Evolutionary conservation across 2,329 filamentous ascomycete species (phyloP).

Genomic region (Ophioceras dolichostomum): DNA sequence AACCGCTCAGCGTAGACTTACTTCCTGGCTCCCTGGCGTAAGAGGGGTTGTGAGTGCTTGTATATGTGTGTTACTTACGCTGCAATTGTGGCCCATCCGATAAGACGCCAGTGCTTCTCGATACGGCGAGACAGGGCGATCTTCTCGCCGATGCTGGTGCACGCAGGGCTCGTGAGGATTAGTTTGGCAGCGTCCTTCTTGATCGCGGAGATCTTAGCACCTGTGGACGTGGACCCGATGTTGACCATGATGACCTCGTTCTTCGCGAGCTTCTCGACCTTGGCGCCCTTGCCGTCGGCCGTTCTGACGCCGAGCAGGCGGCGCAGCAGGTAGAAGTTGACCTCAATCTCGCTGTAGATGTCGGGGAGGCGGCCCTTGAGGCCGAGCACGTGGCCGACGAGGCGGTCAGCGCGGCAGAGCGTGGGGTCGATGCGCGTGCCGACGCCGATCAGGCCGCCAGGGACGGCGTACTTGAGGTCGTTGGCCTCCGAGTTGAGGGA

Average conservation of each 20-base stretch:
- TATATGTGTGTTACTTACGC: constrained; percentile 31
- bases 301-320: constrained; percentile 93
- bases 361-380: constrained; percentile 87
- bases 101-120: constrained; percentile 97
- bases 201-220: constrained; percentile 93
- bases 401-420: constrained; percentile 94
- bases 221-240: constrained; percentile 94
- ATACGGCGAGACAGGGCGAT: constrained; percentile 92
- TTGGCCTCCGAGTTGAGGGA: constrained; percentile 96
- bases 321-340: constrained; percentile 97
- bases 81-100: constrained; percentile 79
- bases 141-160: constrained; percentile 97
- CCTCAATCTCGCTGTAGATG: constrained; percentile 97
- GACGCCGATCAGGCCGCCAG: constrained; percentile 94
- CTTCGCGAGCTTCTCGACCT: constrained; percentile 96
- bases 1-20: neutral
- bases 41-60: too few species aligned
- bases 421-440: constrained; percentile 96
- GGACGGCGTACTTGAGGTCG: constrained; percentile 95
- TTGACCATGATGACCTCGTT: constrained; percentile 99
- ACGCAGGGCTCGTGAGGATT: constrained; percentile 82
- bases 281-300: constrained; percentile 96
- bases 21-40: too few species aligned
- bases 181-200: constrained; percentile 97
- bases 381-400: constrained; percentile 94